phyloP scores from a whole-genome alignment of 176 grass and related monocot genomes.

The Oryza nivara region DNA sequence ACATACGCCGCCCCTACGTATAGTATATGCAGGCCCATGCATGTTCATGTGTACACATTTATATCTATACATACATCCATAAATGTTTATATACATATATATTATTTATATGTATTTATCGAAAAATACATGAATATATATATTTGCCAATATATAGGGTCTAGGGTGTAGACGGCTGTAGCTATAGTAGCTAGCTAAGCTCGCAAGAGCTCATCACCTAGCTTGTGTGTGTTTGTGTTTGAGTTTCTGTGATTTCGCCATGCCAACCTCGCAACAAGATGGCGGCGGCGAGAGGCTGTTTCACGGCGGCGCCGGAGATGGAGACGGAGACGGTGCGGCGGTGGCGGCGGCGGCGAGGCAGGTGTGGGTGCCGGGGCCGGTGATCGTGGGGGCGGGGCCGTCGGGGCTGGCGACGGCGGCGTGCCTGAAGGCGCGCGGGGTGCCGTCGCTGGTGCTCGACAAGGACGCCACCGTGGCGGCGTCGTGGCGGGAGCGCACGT shows the following conservation, averaged over 20 bases:
- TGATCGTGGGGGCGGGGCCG: slow-evolving; percentile 84
- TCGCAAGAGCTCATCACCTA: background rate
- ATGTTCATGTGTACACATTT: background rate
- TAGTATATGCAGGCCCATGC: background rate
- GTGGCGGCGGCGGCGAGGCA: background rate
- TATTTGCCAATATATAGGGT: background rate
- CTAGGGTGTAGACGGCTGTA: background rate
- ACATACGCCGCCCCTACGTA: background rate
- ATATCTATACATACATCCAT: background rate
- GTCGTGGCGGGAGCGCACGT: slow-evolving; percentile 76
- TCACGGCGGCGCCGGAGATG: background rate
- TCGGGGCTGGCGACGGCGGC: slow-evolving; percentile 78
- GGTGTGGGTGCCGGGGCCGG: slow-evolving; percentile 81
- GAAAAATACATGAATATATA: background rate
- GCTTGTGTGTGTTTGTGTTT: background rate
- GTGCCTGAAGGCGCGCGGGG: slow-evolving; percentile 67
- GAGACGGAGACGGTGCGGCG: too few relatives aligned
- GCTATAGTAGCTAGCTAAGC: background rate
- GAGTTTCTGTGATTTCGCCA: slow-evolving; percentile 11
- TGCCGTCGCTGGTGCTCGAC: slow-evolving; percentile 78
- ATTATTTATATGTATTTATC: background rate
- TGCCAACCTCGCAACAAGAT: slow-evolving; percentile 39
- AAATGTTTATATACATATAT: background rate
- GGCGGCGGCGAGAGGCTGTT: background rate
- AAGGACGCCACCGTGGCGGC: slow-evolving; percentile 73